Base-by-base conservation (phyloP, 345 rosid genomes). In the Raphanus raphanistrum region DNA sequence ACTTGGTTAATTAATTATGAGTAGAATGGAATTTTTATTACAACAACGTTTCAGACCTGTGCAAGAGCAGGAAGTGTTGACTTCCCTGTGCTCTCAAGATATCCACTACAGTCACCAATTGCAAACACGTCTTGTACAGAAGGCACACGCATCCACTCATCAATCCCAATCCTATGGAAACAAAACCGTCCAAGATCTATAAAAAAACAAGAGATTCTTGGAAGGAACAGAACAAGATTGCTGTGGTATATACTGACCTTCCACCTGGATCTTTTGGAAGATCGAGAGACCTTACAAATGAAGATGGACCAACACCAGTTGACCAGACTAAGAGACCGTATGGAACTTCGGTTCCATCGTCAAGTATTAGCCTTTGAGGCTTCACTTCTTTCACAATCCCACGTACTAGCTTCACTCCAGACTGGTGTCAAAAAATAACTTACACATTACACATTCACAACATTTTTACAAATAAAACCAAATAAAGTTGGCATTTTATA, bases 41-140 rank as follows among this genome's bases (percentile, higher is more conserved):
- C 4, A 61, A 28, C 17, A 67, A 17, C 55, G 55, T 45, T 21
- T 55, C 43, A 9, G 43, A 38, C 98, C 92, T 95, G 99, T 8
- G 99, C 99, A 84, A 95, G 84, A 74, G 99, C 99, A 10, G 99
- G 99, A 75, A 95, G 99, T 64, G 89, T 91, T 50, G 88, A 88
- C 83, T 82, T 92, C 33, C 97, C 98, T 48, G 99, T 95, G 80
- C 83, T 85, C 71, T 87, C 93, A n/a, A 92, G 86, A 85, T 90
- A 95, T 16, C 99, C 99, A 61, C 99, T 85, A 87, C 98, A 95
- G 79, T 95, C 99, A 65, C 99, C 99, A 71, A 95, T 90, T 6
- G 98, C 87, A 77, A 90, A 95, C 72, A 90, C 88, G 81, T 95
- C 98, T 80, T 85, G 77, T 79, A 79, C 81, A 4, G 92, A 82